Evolutionary conservation across 768 basidiomycete species (phyloP).

Genomic region (Trametes maxima): DNA sequence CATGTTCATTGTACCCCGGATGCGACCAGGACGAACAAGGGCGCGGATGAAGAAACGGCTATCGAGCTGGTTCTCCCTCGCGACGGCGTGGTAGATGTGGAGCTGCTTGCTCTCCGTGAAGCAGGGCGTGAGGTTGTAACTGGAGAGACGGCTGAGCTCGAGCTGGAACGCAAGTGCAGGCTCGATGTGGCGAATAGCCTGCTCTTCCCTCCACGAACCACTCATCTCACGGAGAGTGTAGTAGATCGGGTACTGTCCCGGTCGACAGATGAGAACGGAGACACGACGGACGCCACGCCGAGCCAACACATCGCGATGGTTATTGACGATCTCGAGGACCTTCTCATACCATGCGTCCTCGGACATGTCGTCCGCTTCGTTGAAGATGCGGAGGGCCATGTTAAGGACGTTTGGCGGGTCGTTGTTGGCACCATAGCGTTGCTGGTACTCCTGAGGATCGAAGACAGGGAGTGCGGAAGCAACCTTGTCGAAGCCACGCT

Average conservation of each 20-base stretch:
- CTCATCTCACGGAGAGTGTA: slow-evolving; percentile 82
- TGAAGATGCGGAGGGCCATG: slow-evolving; percentile 87
- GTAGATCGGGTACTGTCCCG: slow-evolving; percentile 91
- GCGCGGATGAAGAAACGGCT: slow-evolving; percentile 98
- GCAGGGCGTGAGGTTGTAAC: slow-evolving; percentile 95
- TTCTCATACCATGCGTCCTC: slow-evolving; percentile 78
- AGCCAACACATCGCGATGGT: slow-evolving; percentile 58
- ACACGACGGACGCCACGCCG: slow-evolving; percentile 88
- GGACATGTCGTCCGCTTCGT: slow-evolving; percentile 73
- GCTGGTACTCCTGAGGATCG: slow-evolving; percentile 67
- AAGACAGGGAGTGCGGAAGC: slow-evolving; percentile 74
- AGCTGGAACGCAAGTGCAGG: slow-evolving; percentile 98
- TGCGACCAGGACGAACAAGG: slow-evolving; percentile 91
- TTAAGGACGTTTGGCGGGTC: slow-evolving; percentile 94
- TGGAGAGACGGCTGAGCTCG: slow-evolving; percentile 92
- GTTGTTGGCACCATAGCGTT: slow-evolving; percentile 70
- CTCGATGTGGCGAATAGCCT: slow-evolving; percentile 97
- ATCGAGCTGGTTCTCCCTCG: slow-evolving; percentile 96
- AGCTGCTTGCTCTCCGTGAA: slow-evolving; percentile 97
- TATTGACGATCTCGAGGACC: slow-evolving; percentile 72
- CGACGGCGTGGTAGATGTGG: slow-evolving; percentile 96
- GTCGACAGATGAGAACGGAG: slow-evolving; percentile 89
- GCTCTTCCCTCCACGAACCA: slow-evolving; percentile 87
- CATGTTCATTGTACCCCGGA: slow-evolving; percentile 88
- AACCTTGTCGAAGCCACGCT: slow-evolving; percentile 74